Evolutionary conservation across 306 rosid genomes (phyloP), one percentile per base, ranked within the genome.

Genomic region (Benincasa hispida): DNA sequence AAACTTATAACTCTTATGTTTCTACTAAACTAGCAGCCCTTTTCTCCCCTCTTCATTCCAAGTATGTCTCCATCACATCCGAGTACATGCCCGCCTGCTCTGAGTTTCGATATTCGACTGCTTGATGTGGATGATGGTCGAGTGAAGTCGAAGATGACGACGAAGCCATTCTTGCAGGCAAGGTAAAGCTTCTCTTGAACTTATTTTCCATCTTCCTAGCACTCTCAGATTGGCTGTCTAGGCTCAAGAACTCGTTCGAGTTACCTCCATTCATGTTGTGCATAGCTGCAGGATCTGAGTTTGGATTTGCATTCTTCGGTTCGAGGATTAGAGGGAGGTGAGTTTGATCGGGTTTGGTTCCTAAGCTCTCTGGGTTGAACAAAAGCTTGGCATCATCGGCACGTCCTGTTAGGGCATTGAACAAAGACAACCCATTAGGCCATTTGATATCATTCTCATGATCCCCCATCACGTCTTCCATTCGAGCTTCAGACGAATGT

Each of bases 341-440:
- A 61, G 74, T 78, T 17, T 82, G 85, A 41, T 88, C 90, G 1
- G 79, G 77, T 54, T 93, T 90, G 81, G 76, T 89, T 22, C 89
- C 94, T 39, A 88, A 79, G 79, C 80, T 68, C 8, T 91, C 97
- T 1, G 93, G 89, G 75, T 91, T 88, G 79, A 93, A 91, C 87
- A 94, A 67, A 70, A 90, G 93, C 83, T 90, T 94, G 6, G 95
- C 91, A 47, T 91, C 95, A 67, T 90, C 96, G 0, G 88, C 75
- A 53, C 93, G 86, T 47, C 93, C 99, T 0, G 98, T 95, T 28
- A 95, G 87, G 10, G 99, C 97, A 72, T 84, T 95, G 85, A 90
- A 92, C 87, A 95, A 86, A 53, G 99, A 87, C 87, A 89, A 35
- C 0, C 97, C 98, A 66, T 89, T 95, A 0, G 97, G 99, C 99